Conservation (phyloP, 345 rosid species). For the Salix suchowensis region DNA sequence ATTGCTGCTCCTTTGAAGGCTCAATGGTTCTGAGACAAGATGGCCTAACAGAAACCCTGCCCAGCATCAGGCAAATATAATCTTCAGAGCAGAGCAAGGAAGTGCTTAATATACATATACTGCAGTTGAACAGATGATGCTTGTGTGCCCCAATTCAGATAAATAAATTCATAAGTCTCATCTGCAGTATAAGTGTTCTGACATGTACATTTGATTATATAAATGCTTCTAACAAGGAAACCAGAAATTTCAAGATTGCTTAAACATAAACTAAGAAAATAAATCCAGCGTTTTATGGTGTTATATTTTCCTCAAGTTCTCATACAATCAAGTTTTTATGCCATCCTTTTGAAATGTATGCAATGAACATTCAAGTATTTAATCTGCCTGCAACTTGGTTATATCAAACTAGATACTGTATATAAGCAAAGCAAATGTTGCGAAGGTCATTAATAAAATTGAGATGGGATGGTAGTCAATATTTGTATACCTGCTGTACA, state of each 20-base stretch:
- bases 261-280: neutral
- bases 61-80: slow-evolving; percentile 10
- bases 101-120: neutral
- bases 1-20: slow-evolving; percentile 32
- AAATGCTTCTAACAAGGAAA: neutral
- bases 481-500: slow-evolving; percentile 73
- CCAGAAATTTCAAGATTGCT: neutral
- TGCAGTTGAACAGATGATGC: neutral
- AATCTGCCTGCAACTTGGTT: neutral
- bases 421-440: neutral
- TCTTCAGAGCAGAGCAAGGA: neutral
- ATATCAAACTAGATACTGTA: neutral
- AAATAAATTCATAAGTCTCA: neutral
- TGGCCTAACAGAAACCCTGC: slow-evolving; percentile 57
- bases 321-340: neutral
- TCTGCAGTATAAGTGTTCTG: neutral
- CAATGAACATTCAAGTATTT: neutral
- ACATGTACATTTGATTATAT: neutral
- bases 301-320: neutral
- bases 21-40: slow-evolving; percentile 42
- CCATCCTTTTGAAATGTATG: neutral
- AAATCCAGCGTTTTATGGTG: neutral
- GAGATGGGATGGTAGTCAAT: neutral
- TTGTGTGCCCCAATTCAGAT: neutral
- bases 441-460: neutral